Evolutionary conservation across 2,329 filamentous ascomycete genomes (phyloP).

Genomic region (Emericellopsis atlantica): DNA sequence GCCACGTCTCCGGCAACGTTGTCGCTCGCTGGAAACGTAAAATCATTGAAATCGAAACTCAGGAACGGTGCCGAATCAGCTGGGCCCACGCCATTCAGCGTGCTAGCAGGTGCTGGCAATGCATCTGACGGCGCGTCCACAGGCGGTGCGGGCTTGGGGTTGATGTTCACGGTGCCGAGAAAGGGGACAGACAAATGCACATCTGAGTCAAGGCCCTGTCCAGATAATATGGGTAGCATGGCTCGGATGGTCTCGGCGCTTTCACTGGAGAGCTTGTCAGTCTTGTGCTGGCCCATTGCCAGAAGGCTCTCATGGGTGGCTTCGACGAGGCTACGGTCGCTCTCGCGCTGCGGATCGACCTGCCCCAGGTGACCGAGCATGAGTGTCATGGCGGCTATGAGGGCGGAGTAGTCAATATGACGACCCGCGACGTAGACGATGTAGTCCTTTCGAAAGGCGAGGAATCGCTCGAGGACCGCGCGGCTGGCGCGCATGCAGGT

Average conservation of each 20-base stretch:
- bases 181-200: constrained; percentile 31
- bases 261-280: constrained; percentile 27
- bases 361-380: constrained; percentile 33
- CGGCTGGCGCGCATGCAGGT: constrained; percentile 36
- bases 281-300: constrained; percentile 21
- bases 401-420: constrained; percentile 36
- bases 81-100: no score
- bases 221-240: constrained; percentile 26
- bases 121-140: neutral
- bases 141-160: constrained; percentile 3
- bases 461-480: constrained; percentile 33
- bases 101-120: no score
- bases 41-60: neutral
- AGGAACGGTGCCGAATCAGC: no score
- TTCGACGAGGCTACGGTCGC: constrained; percentile 23
- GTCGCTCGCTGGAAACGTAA: neutral
- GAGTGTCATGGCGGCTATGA: constrained; percentile 37
- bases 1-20: neutral
- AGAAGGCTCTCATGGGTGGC: constrained; percentile 22
- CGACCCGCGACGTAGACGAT: constrained; percentile 14
- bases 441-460: constrained; percentile 25
- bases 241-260: constrained; percentile 28
- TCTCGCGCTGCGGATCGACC: constrained; percentile 12
- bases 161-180: constrained; percentile 32
- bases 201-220: constrained; percentile 6